Evolutionary conservation across 139 green algal genomes (phyloP).

Genomic region (Coccomyxa sp.): DNA sequence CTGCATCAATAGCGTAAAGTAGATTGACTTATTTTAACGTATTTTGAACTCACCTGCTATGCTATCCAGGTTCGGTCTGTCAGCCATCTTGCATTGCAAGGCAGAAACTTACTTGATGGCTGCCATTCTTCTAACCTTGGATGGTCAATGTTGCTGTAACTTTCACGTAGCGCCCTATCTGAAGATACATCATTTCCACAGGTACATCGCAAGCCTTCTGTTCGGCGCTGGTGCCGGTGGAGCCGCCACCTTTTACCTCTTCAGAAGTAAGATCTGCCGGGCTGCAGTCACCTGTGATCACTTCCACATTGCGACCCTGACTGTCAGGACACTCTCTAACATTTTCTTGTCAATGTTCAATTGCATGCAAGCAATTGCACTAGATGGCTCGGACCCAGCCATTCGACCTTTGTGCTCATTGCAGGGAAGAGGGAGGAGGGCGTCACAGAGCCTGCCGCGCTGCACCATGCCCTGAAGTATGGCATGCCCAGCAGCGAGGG

Average conservation of each 20-base stretch:
- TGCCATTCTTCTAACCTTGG: too few relatives aligned
- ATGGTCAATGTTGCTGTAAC: too few relatives aligned
- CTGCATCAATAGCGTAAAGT: too few relatives aligned
- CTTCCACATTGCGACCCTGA: neutral
- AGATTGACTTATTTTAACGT: too few relatives aligned
- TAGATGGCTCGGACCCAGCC: too few relatives aligned
- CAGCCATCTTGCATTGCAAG: too few relatives aligned
- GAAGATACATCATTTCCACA: neutral
- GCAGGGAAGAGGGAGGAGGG: neutral
- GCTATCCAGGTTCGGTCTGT: too few relatives aligned
- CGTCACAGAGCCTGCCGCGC: neutral
- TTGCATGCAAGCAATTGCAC: neutral
- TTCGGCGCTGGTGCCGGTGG: neutral
- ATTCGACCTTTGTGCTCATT: too few relatives aligned
- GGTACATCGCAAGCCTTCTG: neutral
- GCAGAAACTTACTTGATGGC: too few relatives aligned
- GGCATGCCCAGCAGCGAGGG: conserved; percentile 13
- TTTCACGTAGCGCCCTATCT: too few relatives aligned
- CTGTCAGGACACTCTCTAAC: neutral
- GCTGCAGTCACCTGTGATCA: neutral
- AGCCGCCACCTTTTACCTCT: neutral
- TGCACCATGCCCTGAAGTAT: conserved; percentile 8
- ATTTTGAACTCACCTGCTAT: too few relatives aligned
- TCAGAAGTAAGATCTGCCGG: neutral
- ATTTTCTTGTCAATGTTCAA: neutral